These are phyloP conservation scores for Petunia axillaris DNA, from an alignment of 257 asterid genomes.

Conservation along the genomic window DNA sequence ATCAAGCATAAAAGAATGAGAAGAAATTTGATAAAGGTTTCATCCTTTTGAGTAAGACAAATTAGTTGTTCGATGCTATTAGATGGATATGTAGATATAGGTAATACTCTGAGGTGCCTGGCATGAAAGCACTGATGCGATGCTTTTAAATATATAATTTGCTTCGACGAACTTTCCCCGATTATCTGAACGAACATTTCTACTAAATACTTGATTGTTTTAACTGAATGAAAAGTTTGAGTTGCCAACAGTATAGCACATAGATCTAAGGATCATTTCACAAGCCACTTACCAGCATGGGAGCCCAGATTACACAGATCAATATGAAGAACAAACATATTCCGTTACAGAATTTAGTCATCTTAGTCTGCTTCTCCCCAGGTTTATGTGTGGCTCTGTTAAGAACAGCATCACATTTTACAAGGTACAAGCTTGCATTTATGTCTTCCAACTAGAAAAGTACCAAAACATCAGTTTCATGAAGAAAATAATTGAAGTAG, in stretches of 20 bases:
- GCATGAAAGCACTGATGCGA: conserved; percentile 10
- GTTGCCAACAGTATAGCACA: conserved; percentile 6
- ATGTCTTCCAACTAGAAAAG: conserved; percentile 92
- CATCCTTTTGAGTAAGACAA: conserved; percentile 1
- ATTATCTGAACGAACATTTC: background rate
- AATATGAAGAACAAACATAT: conserved; percentile 83
- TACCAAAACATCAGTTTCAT: conserved; percentile 33
- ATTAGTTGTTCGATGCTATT: background rate
- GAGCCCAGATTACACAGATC: conserved; percentile 98
- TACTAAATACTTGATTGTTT: background rate
- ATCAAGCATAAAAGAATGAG: background rate
- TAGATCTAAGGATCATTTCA: conserved; percentile 10
- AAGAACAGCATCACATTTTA: conserved; percentile 89
- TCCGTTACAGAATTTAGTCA: conserved; percentile 96
- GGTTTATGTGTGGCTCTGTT: conserved; percentile 87
- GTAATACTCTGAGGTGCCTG: background rate
- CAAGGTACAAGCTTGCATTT: conserved; percentile 96
- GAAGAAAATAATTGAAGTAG: background rate
- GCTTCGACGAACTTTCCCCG: background rate
- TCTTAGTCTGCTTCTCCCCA: conserved; percentile 90
- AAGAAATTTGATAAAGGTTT: background rate
- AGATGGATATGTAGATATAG: background rate
- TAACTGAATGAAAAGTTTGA: conserved; percentile 9
- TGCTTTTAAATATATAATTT: conserved; percentile 15
- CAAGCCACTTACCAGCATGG: conserved; percentile 84